These are phyloP conservation scores for Penicillium sp. DNA, from an alignment of 2,329 filamentous ascomycete species.

Conservation along the genomic window DNA sequence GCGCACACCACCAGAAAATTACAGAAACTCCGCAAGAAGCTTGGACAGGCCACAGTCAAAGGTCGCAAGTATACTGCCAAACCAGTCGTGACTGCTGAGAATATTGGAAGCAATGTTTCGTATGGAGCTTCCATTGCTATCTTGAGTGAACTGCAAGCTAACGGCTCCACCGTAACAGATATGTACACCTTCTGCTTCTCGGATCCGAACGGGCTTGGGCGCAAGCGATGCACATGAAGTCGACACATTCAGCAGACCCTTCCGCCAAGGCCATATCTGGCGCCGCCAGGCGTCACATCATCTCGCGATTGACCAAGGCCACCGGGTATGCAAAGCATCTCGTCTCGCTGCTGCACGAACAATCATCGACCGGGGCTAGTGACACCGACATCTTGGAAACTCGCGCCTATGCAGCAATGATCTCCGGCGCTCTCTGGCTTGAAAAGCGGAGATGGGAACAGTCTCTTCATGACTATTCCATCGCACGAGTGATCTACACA, in stretches of 20 bases:
- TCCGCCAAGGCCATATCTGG: slow-evolving; percentile 72
- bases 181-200: slow-evolving; percentile 76
- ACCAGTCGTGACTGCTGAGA: slow-evolving; percentile 68
- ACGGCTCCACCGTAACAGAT: slow-evolving; percentile 53
- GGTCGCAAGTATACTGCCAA: slow-evolving; percentile 82
- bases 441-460: slow-evolving; percentile 85
- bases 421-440: slow-evolving; percentile 76
- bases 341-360: slow-evolving; percentile 65
- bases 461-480: slow-evolving; percentile 74
- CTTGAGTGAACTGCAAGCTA: slow-evolving; percentile 8
- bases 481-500: slow-evolving; percentile 79
- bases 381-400: slow-evolving; percentile 79
- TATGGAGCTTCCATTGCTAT: slow-evolving; percentile 49
- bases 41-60: slow-evolving; percentile 80
- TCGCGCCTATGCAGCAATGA: slow-evolving; percentile 75
- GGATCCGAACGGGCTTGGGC: slow-evolving; percentile 92
- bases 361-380: slow-evolving; percentile 64
- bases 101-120: slow-evolving; percentile 75
- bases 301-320: slow-evolving; percentile 83
- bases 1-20: slow-evolving; percentile 77
- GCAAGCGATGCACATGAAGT: slow-evolving; percentile 92
- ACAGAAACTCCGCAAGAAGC: slow-evolving; percentile 79
- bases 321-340: slow-evolving; percentile 69
- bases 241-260: slow-evolving; percentile 74
- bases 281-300: slow-evolving; percentile 80